Evolutionary conservation across 345 rosid species (phyloP), one percentile per base, ranked within the genome.

Genomic region (Stellera chamaejasme): DNA sequence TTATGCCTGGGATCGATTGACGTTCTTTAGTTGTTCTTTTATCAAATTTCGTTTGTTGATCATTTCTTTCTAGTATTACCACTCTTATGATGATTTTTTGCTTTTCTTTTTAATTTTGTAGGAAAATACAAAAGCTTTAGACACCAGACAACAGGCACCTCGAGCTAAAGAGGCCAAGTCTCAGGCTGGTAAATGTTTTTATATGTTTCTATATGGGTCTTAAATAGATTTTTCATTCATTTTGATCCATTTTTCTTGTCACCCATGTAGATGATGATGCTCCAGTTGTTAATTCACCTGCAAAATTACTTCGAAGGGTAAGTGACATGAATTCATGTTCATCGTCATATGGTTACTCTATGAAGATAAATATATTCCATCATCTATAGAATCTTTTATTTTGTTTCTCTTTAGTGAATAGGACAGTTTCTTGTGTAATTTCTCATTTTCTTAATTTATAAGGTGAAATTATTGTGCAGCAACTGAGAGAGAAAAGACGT

Each of bases 401-500:
- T 32, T 32, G 39, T 32, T 4, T 3, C 27, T 23, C 3, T 51
- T 13, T 52, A 52, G 41, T 1, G 11, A 15, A 9, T 27, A 2
- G 14, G 10, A 47, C 50, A 41, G 48, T 58, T 49, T 25, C 26
- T 42, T 46, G 49, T 60, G 63, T 49, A 50, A 39, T 25, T 27
- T 8, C 13, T 50, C 52, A 19, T 27, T 48, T 56, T 43, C 42
- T 54, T 23, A 48, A 52, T 23, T 23, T 66, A 4, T 54, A 42
- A 52, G 27, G 28, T 48, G 60, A 43, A 47, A 43, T 60, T 51
- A 50, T 66, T 54, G 45, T 78, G 66, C 92, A 94, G 99, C 95
- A 85, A 77, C 72, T 94, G 70, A 79, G 96, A 70, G 96, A 90
- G 50, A 82, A 76, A 75, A 82, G 79, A 45, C 97, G 85, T 50